Base-by-base conservation (phyloP, 2,329 filamentous ascomycete species). In the Zarea fungicola region DNA sequence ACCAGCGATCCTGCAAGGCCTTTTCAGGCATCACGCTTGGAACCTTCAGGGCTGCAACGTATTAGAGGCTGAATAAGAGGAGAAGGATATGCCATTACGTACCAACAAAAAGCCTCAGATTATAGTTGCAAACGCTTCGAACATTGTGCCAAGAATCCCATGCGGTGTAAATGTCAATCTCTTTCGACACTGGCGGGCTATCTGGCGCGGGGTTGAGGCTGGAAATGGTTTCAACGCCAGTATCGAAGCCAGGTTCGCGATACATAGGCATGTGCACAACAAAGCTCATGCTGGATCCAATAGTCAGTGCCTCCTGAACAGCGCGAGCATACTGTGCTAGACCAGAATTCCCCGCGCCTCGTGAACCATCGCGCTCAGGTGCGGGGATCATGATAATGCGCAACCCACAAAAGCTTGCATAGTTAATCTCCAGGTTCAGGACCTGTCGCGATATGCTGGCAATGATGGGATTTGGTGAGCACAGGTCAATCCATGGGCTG, bases 111-210 rank as follows among this genome's bases (percentile, higher is more conserved):
- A 99, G 75, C 64, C 89, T 81, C 49, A 78, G 70, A 66, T 85
- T 85, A 68, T 99, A 97, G 69, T 84, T 86, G 77, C 90, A 96
- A 50, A 89, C 74, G 46, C 84, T 85, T 46, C 93, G 80, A 60
- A 99, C 86, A 19, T 85, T 76, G 64, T 99, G 85, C 93, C 93
- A 99, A 1, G 87, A 85, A 67, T 97, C 91, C 95, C 95, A 99
- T 3, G 84, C 78, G 46, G 84, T 84, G 65, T 89, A 93, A 1
- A 87, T 66, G 59, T 92, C 85, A 6, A 60, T 58, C 28, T 65
- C 51, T 14, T 55, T 56, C 11, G 66, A 62, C 2, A 65, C 52
- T 52, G 34, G 25, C 8, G 19, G 21, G 5, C 56, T 56, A 14
- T 53, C 52, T 22, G 64, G 64, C 32, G 73, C 64, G 53, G 23